A percentile compares a stretch with the other conserved stretches of the same genome.
phyloP scores from a whole-genome alignment of 1,139 yeast genomes.

The Scheffersomyces quercinus region DNA sequence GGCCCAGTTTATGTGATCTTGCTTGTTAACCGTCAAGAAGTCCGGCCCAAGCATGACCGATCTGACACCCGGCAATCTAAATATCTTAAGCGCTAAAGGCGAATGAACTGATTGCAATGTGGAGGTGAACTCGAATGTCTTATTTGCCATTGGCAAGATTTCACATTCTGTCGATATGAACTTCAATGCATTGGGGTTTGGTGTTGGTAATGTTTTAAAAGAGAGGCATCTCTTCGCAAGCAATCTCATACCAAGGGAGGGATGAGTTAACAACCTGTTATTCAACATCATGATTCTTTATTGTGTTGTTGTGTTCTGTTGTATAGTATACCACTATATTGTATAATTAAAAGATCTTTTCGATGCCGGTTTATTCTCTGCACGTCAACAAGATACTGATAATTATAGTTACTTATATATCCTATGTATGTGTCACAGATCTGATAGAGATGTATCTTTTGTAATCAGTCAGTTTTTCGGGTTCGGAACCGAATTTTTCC shows the following conservation, averaged over 20 bases:
- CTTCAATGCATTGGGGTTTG: conserved; percentile 90
- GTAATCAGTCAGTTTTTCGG: not conserved
- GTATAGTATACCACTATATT: no score
- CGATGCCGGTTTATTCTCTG: no score
- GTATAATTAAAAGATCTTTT: no score
- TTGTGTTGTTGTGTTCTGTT: no score
- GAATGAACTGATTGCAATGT: conserved; percentile 74
- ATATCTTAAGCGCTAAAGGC: conserved; percentile 78
- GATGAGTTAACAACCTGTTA: no score
- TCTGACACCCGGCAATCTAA: conserved; percentile 81
- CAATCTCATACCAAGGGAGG: no score
- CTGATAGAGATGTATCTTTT: no score
- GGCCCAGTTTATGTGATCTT: conserved; percentile 50
- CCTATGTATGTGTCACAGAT: no score
- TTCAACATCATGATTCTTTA: no score
- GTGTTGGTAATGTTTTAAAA: conserved; percentile 61
- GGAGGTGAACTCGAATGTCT: conserved; percentile 64
- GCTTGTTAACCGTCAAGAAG: conserved; percentile 48
- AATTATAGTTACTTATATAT: no score
- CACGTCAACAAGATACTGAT: no score
- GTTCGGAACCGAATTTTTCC: conserved; percentile 1
- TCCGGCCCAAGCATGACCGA: conserved; percentile 84
- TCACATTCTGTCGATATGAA: conserved; percentile 53
- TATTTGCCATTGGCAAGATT: conserved; percentile 65
- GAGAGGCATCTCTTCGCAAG: conserved; percentile 25